A percentile compares a stretch with the other conserved stretches of the same genome.
Conservation (phyloP, 2,329 filamentous ascomycete species). For the Colletotrichum sp. region DNA sequence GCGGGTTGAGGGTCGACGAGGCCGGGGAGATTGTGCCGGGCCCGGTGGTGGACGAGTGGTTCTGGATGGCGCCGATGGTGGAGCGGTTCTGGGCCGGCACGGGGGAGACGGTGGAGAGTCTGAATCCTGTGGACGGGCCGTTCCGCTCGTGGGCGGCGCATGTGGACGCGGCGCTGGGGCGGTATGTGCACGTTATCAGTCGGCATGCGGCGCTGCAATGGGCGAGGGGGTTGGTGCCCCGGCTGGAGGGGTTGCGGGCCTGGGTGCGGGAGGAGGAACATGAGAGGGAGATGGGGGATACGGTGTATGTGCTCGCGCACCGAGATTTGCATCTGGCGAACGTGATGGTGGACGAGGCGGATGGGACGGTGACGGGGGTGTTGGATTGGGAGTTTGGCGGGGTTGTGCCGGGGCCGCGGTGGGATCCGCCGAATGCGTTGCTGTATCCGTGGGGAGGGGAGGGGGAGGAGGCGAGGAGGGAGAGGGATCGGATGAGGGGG, state of each 20-base stretch:
- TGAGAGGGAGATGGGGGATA: constrained; percentile 24
- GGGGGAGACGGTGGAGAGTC: constrained; percentile 23
- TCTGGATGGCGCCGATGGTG: constrained; percentile 38
- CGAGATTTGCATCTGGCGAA: constrained; percentile 42
- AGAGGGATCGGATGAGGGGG: background rate
- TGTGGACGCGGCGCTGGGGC: constrained; percentile 33
- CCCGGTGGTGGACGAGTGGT: constrained; percentile 38
- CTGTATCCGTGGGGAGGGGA: background rate
- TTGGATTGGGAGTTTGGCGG: constrained; percentile 45
- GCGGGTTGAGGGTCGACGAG: constrained; percentile 24
- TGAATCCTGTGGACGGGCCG: constrained; percentile 28
- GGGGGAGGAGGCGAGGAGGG: background rate
- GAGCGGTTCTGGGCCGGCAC: constrained; percentile 27
- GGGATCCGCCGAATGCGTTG: constrained; percentile 5
- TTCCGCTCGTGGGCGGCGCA: constrained; percentile 38
- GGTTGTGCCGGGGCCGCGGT: background rate
- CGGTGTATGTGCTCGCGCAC: constrained; percentile 34
- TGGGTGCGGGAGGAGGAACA: constrained; percentile 29
- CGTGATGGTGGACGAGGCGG: constrained; percentile 40
- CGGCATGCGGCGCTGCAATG: constrained; percentile 28
- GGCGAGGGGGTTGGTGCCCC: constrained; percentile 34
- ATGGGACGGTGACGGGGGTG: constrained; percentile 39
- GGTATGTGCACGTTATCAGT: constrained; percentile 27
- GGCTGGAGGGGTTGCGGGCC: constrained; percentile 25
- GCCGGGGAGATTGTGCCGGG: constrained; percentile 22